Percentiles rank a stretch among this genome's conserved stretches.
Evolutionary conservation across 345 rosid genomes (phyloP).

Genomic region (Gossypium sturtianum): DNA sequence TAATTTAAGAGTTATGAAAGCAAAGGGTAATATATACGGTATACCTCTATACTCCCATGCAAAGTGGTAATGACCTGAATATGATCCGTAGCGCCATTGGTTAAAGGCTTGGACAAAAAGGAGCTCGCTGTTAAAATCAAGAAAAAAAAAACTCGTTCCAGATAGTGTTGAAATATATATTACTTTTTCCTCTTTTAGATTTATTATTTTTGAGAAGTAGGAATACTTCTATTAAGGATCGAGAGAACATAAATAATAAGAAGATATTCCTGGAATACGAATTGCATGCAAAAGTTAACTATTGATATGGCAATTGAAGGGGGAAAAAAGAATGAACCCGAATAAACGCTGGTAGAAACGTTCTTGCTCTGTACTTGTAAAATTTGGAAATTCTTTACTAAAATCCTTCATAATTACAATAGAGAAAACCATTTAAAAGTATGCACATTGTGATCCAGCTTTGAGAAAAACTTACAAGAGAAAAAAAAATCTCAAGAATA

Average conservation of each 20-base stretch:
- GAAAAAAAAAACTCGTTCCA: neutral
- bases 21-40: neutral
- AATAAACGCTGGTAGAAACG: constrained; percentile 36
- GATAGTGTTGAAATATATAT: neutral
- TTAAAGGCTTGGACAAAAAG: no score
- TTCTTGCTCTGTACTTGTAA: constrained; percentile 39
- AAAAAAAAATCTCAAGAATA: neutral
- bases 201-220: neutral
- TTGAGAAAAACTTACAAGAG: neutral
- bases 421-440: neutral
- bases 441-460: neutral
- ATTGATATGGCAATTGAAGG: neutral
- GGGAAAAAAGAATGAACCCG: constrained; percentile 30
- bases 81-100: neutral
- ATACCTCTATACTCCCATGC: constrained; percentile 62
- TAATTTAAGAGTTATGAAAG: no score
- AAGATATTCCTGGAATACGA: neutral
- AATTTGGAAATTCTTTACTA: constrained; percentile 37
- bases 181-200: neutral
- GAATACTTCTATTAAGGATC: neutral
- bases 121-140: neutral
- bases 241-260: neutral
- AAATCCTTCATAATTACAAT: constrained; percentile 34
- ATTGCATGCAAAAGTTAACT: neutral
- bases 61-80: constrained; percentile 63